Evolutionary conservation across 2,329 filamentous ascomycete species (phyloP), one percentile per base, ranked within the genome.

Genomic region (Ambrosiella xylebori): DNA sequence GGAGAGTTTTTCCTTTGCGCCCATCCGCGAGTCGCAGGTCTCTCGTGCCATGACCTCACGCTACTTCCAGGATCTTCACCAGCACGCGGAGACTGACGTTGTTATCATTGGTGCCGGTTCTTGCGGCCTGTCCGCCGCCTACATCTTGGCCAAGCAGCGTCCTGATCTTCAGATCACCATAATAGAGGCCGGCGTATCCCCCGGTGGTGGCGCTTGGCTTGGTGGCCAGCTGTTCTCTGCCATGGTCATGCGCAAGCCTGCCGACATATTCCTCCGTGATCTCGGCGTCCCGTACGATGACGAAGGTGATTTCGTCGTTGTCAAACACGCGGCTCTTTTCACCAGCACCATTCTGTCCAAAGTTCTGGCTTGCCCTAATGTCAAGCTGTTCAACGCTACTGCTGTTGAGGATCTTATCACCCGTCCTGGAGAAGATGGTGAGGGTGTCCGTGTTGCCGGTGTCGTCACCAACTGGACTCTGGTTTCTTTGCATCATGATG

Each of bases 381-480:
- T 95, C 67, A 96, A 96, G 80, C 82, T 96, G 62, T 96, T 95
- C 81, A 96, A 96, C 69, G 89, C 89, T 41, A 95, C 90, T 40
- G 79, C 85, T 17, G 89, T 96, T 49, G 90, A 96, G 73, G 89
- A 96, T 66, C 76, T 96, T 62, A 91, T 96, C 71, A 95, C 89
- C 17, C 86, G 89, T 50, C 80, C 80, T 17, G 73, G 71, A 1
- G 71, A 72, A 17, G 73, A 71, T 1, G 71, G 72, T 1, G 72
- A 74, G 12, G 69, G 67, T 8, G 71, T 94, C 49, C 82, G 86
- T 62, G 83, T 95, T 63, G 86, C 88, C 7, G 89, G 89, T 65
- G 89, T 95, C 1, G 90, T 96, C 58, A 94, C 88, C 66, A 96
- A 96, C 78, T 96, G 89, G 89, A 95, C 89, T 1, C 78, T 95